Evolutionary conservation across 441 rosid species (phyloP), one percentile per base, ranked within the genome.

Genomic region (Syzygium syzygioides): DNA sequence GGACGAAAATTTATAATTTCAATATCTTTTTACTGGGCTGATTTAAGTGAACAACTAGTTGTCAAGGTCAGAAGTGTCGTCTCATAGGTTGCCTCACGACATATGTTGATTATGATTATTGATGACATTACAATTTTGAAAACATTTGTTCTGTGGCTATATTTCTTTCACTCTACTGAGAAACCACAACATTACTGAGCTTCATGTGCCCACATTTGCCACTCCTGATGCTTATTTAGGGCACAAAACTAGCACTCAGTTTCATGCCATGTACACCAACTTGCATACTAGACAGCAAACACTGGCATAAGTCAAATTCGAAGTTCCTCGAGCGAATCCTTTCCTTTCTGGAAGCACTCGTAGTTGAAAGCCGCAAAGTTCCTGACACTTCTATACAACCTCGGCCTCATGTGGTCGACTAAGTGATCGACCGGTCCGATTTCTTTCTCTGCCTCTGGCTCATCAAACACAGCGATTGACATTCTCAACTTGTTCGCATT

Each of bases 381-480:
- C 88, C 90, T 93, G 54, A 92, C 90, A 18, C 32, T 90, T 90
- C 88, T 93, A 88, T 92, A 92, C 55, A 92, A 48, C 85, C 96
- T 92, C 79, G 96, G 96, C 79, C 94, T 93, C 17, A 89, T 62
- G 66, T 92, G 94, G 56, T 89, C 85, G 56, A 94, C 85, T 85
- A 97, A 89, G 48, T n/a, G 90, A 7, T 94, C 90, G 5, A 87
- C 94, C 14, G 96, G 98, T 89, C 91, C 87, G 28, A 94, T 92
- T 87, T 94, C 95, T 68, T 64, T 92, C 15, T 93, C 93, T 23
- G 92, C 62, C 41, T 91, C 92, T 11, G 96, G 95, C 86, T 90
- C 17, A 59, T 94, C 92, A 89, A 96, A 95, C 50, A 93, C 90
- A 52, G 97, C 96, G 20, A 95, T 66, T 8, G 96, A 94, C 86